Conservation (phyloP, 768 basidiomycete genomes). For the Kwoniella newhampshirensis region DNA sequence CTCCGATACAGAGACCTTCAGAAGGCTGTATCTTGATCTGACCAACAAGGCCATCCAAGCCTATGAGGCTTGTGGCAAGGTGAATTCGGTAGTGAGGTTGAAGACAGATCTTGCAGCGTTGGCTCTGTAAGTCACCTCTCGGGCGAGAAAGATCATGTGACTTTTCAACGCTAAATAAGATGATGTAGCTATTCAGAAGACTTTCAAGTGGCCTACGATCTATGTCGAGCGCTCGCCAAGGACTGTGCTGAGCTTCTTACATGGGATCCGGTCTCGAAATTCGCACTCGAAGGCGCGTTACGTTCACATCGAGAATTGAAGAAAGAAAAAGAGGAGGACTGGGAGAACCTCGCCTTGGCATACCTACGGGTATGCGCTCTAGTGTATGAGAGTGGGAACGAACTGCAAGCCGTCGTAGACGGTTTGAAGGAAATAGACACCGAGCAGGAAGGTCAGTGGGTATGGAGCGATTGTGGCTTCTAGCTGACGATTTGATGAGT, state of each 20-base stretch:
- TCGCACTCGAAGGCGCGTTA: slow-evolving; percentile 73
- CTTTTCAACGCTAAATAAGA: too few relatives aligned
- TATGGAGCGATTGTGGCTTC: too few relatives aligned
- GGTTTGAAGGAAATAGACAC: slow-evolving; percentile 24
- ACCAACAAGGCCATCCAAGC: slow-evolving; percentile 82
- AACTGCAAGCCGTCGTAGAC: slow-evolving; percentile 19
- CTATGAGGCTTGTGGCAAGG: slow-evolving; percentile 77
- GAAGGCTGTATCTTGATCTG: slow-evolving; percentile 69
- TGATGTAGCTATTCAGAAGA: slow-evolving; percentile 22
- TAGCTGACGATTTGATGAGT: too few relatives aligned
- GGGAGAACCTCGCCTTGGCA: slow-evolving; percentile 73
- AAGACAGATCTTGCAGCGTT: slow-evolving; percentile 84
- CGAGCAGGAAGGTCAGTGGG: slow-evolving; percentile 43
- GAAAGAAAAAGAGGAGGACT: slow-evolving; percentile 68
- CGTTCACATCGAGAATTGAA: slow-evolving; percentile 64
- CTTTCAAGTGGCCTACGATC: slow-evolving; percentile 35
- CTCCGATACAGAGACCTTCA: slow-evolving; percentile 64
- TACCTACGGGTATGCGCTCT: slow-evolving; percentile 64
- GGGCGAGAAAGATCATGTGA: too few relatives aligned
- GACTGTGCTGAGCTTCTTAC: slow-evolving; percentile 32
- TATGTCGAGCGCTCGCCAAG: slow-evolving; percentile 30
- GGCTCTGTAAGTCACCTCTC: slow-evolving; percentile 66
- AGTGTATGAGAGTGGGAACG: slow-evolving; percentile 8
- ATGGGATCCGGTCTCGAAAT: slow-evolving; percentile 59
- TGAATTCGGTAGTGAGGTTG: slow-evolving; percentile 79